Conservation (phyloP, 2,329 filamentous ascomycete genomes). For the Aspergillus fumigatus region DNA sequence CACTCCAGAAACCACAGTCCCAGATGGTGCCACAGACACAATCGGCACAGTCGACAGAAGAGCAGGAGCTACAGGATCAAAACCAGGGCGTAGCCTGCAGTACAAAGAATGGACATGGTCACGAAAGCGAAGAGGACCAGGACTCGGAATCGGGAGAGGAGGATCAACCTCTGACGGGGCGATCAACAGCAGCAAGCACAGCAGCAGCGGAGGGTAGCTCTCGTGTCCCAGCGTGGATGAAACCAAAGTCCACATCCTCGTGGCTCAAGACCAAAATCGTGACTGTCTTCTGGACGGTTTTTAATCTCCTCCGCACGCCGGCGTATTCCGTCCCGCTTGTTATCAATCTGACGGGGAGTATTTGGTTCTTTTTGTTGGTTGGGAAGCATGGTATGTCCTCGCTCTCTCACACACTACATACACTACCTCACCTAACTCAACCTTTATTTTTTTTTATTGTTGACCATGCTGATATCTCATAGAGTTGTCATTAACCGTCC, state of each 20-base stretch:
- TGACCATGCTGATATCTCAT: neutral
- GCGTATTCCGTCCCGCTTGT: conserved; percentile 80
- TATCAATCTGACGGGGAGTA: conserved; percentile 83
- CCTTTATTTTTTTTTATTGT: neutral
- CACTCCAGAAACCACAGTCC: conserved; percentile 12
- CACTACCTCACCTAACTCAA: neutral
- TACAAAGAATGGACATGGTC: neutral
- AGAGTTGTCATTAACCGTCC: conserved; percentile 91
- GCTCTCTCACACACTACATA: neutral
- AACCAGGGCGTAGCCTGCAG: neutral
- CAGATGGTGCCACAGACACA: conserved; percentile 3
- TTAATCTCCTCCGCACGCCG: conserved; percentile 75
- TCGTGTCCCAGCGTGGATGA: conserved; percentile 20
- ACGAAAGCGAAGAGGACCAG: neutral
- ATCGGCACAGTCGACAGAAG: neutral
- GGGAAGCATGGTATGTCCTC: conserved; percentile 73
- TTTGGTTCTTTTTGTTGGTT: conserved; percentile 96
- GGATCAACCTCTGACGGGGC: neutral
- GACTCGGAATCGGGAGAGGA: neutral
- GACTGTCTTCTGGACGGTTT: conserved; percentile 66
- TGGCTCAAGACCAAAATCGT: conserved; percentile 61
- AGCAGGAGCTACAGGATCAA: neutral
- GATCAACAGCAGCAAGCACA: conserved; percentile 6
- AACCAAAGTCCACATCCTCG: conserved; percentile 35
- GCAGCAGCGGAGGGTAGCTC: neutral